These are phyloP conservation scores for Penicillium sp. DNA, from an alignment of 2,329 filamentous ascomycete species.

Conservation along the genomic window DNA sequence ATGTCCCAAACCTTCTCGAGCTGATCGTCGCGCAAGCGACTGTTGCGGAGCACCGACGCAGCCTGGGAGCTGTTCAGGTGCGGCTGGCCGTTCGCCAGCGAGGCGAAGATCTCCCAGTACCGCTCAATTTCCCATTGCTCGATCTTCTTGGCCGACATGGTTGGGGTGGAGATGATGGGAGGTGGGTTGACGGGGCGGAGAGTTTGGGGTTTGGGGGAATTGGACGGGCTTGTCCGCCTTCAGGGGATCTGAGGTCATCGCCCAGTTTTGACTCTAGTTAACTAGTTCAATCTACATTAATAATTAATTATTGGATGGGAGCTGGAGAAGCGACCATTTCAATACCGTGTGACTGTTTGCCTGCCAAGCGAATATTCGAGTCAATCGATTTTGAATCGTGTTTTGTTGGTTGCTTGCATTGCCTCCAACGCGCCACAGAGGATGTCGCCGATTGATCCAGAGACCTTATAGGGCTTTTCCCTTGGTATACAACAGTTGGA, in stretches of 20 bases:
- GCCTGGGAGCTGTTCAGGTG: slow-evolving; percentile 68
- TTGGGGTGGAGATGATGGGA: slow-evolving; percentile 14
- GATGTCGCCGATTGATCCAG: no score
- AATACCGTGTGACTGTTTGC: no score
- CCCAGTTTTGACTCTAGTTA: slow-evolving; percentile 7
- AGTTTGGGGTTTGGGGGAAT: slow-evolving; percentile 8
- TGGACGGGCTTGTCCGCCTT: slow-evolving; percentile 27
- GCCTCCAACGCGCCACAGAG: no score
- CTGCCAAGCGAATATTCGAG: no score
- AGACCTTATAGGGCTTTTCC: no score
- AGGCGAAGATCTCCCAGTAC: slow-evolving; percentile 77
- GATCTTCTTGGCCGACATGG: slow-evolving; percentile 52
- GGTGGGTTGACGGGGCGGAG: slow-evolving; percentile 10
- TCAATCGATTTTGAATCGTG: no score
- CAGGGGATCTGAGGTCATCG: slow-evolving; percentile 26
- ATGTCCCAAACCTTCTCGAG: slow-evolving; percentile 98
- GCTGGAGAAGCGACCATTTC: no score
- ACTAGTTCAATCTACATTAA: no score
- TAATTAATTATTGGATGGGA: no score
- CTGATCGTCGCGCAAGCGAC: slow-evolving; percentile 70
- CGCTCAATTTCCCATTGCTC: slow-evolving; percentile 72
- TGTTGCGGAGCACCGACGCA: slow-evolving; percentile 70
- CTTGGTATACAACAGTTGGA: no score
- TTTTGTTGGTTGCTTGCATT: no score
- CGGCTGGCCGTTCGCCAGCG: slow-evolving; percentile 61